Evolutionary conservation across 1,284 basidiomycete species (phyloP), one percentile per base, ranked within the genome.

Genomic region (Vanrija humicola): DNA sequence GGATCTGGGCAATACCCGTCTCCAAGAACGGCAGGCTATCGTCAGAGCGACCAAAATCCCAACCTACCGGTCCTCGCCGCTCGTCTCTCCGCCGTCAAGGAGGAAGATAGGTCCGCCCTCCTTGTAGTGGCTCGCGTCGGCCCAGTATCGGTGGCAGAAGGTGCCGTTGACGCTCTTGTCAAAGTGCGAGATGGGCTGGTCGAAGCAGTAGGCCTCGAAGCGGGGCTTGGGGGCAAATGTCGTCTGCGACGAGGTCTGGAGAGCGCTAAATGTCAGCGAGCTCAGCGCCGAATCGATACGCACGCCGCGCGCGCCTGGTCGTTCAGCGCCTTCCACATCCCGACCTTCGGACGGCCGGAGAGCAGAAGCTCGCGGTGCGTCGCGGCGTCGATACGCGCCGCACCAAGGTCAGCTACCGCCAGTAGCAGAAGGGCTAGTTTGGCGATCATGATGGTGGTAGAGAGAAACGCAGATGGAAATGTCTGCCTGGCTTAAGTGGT

Each of bases 61-160:
- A 18, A 53, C 66, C 50, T 43, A 72, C 68, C 72, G 52, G 56
- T 75, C 63, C 18, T 58, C 68, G 6, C 76, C 77, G 52, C 66
- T 68, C 4, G 89, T 91, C 77, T 94, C 90, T 9, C 90, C 90
- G 19, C 88, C 87, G 70, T 93, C 88, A 47, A 93, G 76, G 10
- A 90, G 81, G 66, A 89, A 84, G 25, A 94, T 86, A 0, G 90
- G 90, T 5, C 84, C 86, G 46, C 85, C 84, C 2, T 81, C 77
- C 56, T 82, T 80, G 75, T 95, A 97, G 73, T 90, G 84, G 34
- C 87, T 82, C n/a, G 83, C 83, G 69, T 87, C 92, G 46, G 93
- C 81, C 91, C 93, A 98, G 77, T 92, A 97, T 25, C 78, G 64
- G 56, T 80, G 79, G 50, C 78, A 75, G 65, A 81, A 80, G 1